These are phyloP conservation scores for Dysphania ambrosioides DNA, from an alignment of 148 eudicot genomes.

Conservation along the genomic window DNA sequence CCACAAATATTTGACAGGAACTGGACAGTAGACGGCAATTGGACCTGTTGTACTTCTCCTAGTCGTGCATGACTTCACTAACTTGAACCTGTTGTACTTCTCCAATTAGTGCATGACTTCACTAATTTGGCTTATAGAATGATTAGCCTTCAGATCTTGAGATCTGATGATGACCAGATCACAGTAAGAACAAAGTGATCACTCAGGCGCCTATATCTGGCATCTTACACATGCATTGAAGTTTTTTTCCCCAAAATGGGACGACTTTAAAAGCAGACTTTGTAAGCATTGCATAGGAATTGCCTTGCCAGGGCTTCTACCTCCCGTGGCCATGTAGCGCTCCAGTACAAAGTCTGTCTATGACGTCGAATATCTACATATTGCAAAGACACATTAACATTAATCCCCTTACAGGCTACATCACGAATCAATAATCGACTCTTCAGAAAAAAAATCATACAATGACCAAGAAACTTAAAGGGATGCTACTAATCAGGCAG, in stretches of 20 bases:
- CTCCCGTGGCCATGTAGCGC: slow-evolving; percentile 98
- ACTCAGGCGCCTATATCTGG: neutral
- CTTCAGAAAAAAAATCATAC: neutral
- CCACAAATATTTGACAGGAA: slow-evolving; percentile 52
- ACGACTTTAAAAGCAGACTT: slow-evolving; percentile 41
- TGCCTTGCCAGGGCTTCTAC: slow-evolving; percentile 90
- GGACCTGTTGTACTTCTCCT: too few relatives aligned
- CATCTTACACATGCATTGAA: too few relatives aligned
- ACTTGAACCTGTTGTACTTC: slow-evolving; percentile 88
- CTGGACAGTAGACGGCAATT: slow-evolving; percentile 68
- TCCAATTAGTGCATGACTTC: slow-evolving; percentile 87
- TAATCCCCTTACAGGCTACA: neutral
- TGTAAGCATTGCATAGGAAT: slow-evolving; percentile 83
- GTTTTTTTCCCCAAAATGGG: neutral
- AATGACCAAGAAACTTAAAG: neutral
- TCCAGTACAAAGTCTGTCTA: slow-evolving; percentile 96
- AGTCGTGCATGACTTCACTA: too few relatives aligned
- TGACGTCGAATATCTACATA: slow-evolving; percentile 87
- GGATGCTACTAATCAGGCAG: too few relatives aligned
- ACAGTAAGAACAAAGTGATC: neutral
- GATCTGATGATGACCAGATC: slow-evolving; percentile 79
- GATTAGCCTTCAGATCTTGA: slow-evolving; percentile 82
- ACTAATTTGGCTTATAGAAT: slow-evolving; percentile 80
- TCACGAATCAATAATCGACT: neutral
- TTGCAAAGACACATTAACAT: slow-evolving; percentile 4